Base-by-base conservation (phyloP, 805 yeast genomes). In the Metschnikowia cerradonensis region DNA sequence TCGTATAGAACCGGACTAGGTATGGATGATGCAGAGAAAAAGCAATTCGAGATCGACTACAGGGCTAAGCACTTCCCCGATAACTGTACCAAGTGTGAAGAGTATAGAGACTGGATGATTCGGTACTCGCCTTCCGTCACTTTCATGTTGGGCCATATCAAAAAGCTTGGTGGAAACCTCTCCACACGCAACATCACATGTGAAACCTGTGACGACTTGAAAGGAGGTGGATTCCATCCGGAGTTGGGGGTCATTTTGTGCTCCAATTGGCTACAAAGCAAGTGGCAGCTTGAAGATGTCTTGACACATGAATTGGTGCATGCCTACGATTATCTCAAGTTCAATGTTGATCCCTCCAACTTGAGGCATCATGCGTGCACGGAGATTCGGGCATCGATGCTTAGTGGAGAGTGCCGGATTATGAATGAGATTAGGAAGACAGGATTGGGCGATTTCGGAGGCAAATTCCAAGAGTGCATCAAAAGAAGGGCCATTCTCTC, bases 321-420 rank as follows among this genome's bases (percentile, higher is more conserved):
- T 67, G 94, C 90, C 54, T 94, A 89, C 67, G 99, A 94, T 68
- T 84, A 90, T 62, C 73, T 88, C 56, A 86, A 90, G 66, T 94
- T 94, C 74, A 75, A 89, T 49, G 90, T 94, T 2, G 89, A 94
- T 67, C 87, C 96, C 86, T 62, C 77, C 50, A 82, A 92, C 67
- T 72, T 94, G 63, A 81, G 82, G 61, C 99, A 94, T 64, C 98
- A 92, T 65, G 99, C 99, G 0, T 94, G 99, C 67, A 85, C 97
- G 0, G 99, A 94, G 67, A 89, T 94, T 47, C 77, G 99, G 52
- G 99, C 99, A 0, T 85, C 95, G 10, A 84, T 90, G 58, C 75
- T 94, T 20, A 86, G 96, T 63, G 99, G 99, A 6, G 99, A 94
- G 64, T 94, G 99, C 69, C 79, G 98, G 30, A 82, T 92, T 60